Percentiles rank a stretch among this genome's conserved stretches.
phyloP scores from a whole-genome alignment of 139 green algal genomes.

The Asterochloris erici region DNA sequence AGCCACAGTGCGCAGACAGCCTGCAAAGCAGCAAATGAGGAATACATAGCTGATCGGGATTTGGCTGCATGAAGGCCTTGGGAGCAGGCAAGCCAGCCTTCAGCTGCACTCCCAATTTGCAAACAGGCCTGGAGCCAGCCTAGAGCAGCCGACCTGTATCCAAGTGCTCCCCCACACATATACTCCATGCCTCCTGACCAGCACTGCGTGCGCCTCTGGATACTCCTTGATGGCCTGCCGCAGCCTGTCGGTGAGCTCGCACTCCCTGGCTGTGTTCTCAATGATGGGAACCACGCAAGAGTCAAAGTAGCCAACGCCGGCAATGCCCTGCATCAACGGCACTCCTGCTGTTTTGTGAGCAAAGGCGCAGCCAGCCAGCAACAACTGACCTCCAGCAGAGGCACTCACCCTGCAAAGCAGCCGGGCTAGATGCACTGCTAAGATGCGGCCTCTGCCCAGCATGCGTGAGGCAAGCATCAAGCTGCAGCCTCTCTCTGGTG shows the following conservation, averaged over 20 bases:
- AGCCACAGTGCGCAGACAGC: too few species aligned
- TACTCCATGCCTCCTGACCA: conserved; percentile 79
- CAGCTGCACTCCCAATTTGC: too few species aligned
- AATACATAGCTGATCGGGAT: too few species aligned
- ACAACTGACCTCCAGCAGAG: too few species aligned
- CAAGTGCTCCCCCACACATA: conserved; percentile 90
- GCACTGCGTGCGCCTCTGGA: conserved; percentile 72
- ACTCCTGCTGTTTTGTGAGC: too few species aligned
- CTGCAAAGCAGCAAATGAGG: too few species aligned
- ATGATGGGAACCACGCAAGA: conserved; percentile 89
- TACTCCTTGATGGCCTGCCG: conserved; percentile 29
- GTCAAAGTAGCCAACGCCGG: conserved; percentile 85
- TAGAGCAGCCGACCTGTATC: conserved; percentile 26
- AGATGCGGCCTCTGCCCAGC: too few species aligned
- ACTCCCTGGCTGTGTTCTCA: conserved; percentile 95
- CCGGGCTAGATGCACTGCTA: neutral
- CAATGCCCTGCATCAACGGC: conserved; percentile 61
- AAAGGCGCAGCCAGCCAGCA: too few species aligned
- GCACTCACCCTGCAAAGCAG: neutral
- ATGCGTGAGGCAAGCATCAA: neutral
- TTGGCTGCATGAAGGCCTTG: too few species aligned
- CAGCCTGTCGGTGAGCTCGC: conserved; percentile 93
- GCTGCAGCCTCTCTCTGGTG: neutral
- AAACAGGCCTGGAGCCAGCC: too few species aligned
- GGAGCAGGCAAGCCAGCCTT: too few species aligned